Conservation (phyloP, 495 filamentous ascomycete species). For the Sporormia fimetaria region DNA sequence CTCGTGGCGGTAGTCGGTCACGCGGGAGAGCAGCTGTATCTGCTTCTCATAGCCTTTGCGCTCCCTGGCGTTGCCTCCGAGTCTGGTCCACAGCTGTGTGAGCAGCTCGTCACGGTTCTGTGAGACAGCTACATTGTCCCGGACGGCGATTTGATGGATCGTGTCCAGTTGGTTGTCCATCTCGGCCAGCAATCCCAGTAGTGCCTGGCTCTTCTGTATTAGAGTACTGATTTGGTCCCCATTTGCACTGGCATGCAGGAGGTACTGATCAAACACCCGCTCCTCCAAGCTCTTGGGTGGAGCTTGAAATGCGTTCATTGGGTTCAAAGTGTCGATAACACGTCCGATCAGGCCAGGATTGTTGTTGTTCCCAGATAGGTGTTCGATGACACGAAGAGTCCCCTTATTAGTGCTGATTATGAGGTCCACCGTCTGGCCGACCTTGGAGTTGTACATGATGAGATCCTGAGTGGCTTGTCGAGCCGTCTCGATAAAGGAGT, state of each 20-base stretch:
- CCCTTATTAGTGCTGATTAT: slow-evolving; percentile 56
- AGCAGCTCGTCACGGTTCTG: slow-evolving; percentile 48
- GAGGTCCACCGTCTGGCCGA: slow-evolving; percentile 56
- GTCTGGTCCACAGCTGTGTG: slow-evolving; percentile 53
- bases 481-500: slow-evolving; percentile 52
- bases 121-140: slow-evolving; percentile 40
- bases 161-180: slow-evolving; percentile 52
- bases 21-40: slow-evolving; percentile 45
- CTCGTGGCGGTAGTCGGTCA: slow-evolving; percentile 46
- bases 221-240: slow-evolving; percentile 53
- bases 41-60: slow-evolving; percentile 47
- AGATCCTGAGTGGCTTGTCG: slow-evolving; percentile 46
- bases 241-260: slow-evolving; percentile 50
- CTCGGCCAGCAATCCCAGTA: slow-evolving; percentile 45
- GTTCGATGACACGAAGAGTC: slow-evolving; percentile 45
- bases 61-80: slow-evolving; percentile 50
- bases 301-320: slow-evolving; percentile 49
- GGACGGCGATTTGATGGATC: slow-evolving; percentile 52
- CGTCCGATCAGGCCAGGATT: slow-evolving; percentile 32
- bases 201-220: slow-evolving; percentile 52
- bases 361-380: slow-evolving; percentile 34
- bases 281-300: slow-evolving; percentile 41
- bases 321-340: slow-evolving; percentile 34
- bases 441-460: slow-evolving; percentile 55
- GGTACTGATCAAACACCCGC: slow-evolving; percentile 44